phyloP scores from a whole-genome alignment of 2,329 filamentous ascomycete genomes.

The Aspergillus nomiae region DNA sequence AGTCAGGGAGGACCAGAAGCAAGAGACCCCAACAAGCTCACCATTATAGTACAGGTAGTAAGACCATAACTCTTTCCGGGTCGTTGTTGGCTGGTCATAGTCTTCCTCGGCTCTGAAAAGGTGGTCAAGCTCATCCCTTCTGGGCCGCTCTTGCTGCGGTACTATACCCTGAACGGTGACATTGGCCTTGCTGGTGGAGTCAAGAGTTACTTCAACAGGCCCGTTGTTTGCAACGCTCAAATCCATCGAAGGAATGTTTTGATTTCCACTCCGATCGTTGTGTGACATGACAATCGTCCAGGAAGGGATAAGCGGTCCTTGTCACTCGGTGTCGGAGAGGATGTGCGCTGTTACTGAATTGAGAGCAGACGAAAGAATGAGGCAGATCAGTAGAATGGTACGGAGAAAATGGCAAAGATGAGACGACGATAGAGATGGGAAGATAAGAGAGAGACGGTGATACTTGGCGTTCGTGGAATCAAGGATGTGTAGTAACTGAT shows the following conservation, averaged over 20 bases:
- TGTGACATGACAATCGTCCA: not conserved
- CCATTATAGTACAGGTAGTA: constrained; percentile 50
- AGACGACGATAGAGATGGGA: not conserved
- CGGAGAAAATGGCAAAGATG: too few species aligned
- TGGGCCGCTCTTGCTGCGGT: not conserved
- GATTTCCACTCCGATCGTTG: not conserved
- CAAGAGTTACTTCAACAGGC: not conserved
- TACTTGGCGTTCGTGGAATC: not conserved
- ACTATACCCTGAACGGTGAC: not conserved
- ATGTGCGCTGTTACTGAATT: not conserved
- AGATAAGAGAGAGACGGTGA: not conserved
- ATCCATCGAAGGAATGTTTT: not conserved
- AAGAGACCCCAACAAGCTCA: not conserved
- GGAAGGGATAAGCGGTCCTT: not conserved
- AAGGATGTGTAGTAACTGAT: not conserved
- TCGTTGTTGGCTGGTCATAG: constrained; percentile 43
- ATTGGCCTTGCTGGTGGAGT: not conserved
- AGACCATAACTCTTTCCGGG: constrained; percentile 44
- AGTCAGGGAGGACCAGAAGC: not conserved
- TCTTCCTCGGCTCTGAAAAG: constrained; percentile 41
- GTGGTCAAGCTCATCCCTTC: constrained; percentile 25
- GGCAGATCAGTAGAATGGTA: not conserved
- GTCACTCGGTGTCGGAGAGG: not conserved
- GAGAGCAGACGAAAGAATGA: not conserved
- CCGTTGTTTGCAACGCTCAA: not conserved